Conservation (phyloP, 768 basidiomycete species). For the Coprinopsis sp. region DNA sequence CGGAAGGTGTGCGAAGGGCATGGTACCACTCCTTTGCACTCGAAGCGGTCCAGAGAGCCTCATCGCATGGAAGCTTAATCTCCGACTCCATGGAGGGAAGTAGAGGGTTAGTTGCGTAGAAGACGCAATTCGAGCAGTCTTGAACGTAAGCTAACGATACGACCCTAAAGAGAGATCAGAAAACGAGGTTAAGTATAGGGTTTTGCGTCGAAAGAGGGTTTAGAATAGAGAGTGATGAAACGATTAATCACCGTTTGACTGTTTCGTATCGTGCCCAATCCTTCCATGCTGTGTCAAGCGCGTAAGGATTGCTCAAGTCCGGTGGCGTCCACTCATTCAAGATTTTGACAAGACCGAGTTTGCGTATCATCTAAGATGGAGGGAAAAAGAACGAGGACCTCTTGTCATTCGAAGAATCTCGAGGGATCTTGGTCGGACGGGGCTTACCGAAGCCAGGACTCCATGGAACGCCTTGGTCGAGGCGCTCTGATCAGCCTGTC, state of each 20-base stretch:
- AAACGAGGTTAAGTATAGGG: background rate
- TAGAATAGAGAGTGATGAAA: conserved; percentile 8
- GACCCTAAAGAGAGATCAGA: conserved; percentile 28
- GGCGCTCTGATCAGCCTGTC: conserved; percentile 42
- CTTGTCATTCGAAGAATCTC: background rate
- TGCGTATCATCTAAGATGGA: conserved; percentile 41
- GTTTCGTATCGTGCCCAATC: conserved; percentile 56
- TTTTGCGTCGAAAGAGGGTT: conserved; percentile 7
- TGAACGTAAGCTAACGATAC: conserved; percentile 50
- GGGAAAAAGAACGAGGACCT: background rate
- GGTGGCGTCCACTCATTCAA: conserved; percentile 41
- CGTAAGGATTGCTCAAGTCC: conserved; percentile 30
- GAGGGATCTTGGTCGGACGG: background rate
- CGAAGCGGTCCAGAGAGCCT: conserved; percentile 47
- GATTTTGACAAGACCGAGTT: conserved; percentile 39
- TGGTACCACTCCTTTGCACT: conserved; percentile 47
- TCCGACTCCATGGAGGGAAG: conserved; percentile 45
- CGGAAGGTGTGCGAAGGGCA: conserved; percentile 34
- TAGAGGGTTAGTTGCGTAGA: conserved; percentile 44
- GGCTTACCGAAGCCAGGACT: conserved; percentile 55
- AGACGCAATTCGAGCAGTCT: conserved; percentile 53
- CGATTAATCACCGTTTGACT: conserved; percentile 52
- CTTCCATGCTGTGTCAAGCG: conserved; percentile 44
- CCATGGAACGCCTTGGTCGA: conserved; percentile 53
- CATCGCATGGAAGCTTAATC: conserved; percentile 52